phyloP scores from a whole-genome alignment of 371 early-diverging fungal genomes.

The Mortierella polycephala region DNA sequence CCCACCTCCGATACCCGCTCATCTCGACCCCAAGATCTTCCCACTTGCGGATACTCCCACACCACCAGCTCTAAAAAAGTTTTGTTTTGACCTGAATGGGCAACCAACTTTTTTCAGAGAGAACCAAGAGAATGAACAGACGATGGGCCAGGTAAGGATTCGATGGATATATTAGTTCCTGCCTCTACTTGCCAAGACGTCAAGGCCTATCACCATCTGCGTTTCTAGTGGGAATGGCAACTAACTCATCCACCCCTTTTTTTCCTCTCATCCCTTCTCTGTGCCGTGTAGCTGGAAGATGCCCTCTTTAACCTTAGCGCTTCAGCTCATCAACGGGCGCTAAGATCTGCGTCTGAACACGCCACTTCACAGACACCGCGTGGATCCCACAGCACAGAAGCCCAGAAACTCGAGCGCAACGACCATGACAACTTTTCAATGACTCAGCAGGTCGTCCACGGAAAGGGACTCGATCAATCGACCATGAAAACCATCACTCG shows the following conservation, averaged over 20 bases:
- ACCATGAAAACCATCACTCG: slow-evolving; percentile 41
- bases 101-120: slow-evolving; percentile 67
- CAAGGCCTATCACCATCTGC: too few species aligned
- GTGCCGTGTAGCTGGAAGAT: slow-evolving; percentile 49
- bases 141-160: slow-evolving; percentile 52
- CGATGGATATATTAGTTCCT: too few species aligned
- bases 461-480: slow-evolving; percentile 30
- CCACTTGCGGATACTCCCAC: slow-evolving; percentile 72
- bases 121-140: slow-evolving; percentile 59
- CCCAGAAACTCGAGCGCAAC: slow-evolving; percentile 14
- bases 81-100: slow-evolving; percentile 72
- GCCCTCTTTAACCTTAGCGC: slow-evolving; percentile 57
- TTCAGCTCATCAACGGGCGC: slow-evolving; percentile 54
- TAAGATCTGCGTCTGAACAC: slow-evolving; percentile 42
- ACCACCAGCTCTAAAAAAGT: slow-evolving; percentile 68
- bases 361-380: slow-evolving; percentile 4
- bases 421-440: slow-evolving; percentile 24
- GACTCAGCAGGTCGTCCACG: slow-evolving; percentile 30
- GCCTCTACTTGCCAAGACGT: too few species aligned
- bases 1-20: slow-evolving; percentile 56
- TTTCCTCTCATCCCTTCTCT: slow-evolving; percentile 6
- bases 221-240: not conserved
- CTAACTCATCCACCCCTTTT: not conserved
- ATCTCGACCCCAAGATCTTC: slow-evolving; percentile 61
- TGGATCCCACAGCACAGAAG: slow-evolving; percentile 2